Evolutionary conservation across 1,284 basidiomycete species (phyloP).

Genomic region (Ganoderma sinense): DNA sequence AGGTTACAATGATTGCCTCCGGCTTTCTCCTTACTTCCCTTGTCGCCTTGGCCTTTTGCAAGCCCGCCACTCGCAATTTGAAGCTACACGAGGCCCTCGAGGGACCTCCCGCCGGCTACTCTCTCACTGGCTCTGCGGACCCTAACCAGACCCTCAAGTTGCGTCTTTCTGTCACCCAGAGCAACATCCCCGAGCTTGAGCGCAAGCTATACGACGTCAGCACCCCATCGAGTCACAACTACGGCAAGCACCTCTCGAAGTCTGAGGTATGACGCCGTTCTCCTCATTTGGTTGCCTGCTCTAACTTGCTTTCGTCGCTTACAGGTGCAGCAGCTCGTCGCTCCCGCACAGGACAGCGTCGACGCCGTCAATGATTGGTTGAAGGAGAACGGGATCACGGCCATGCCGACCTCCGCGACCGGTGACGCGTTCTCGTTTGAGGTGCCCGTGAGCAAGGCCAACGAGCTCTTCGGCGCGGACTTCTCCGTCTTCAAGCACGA

Average conservation of each 20-base stretch:
- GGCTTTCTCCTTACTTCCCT: conserved; percentile 35
- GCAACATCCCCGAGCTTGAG: conserved; percentile 45
- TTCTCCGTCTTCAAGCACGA: conserved; percentile 49
- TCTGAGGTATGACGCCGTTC: conserved; percentile 37
- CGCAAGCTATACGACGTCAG: conserved; percentile 44
- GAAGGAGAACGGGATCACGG: conserved; percentile 42
- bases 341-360: conserved; percentile 44
- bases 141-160: conserved; percentile 39
- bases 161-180: conserved; percentile 44
- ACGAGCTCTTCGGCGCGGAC: conserved; percentile 46
- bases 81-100: conserved; percentile 39
- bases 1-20: conserved; percentile 32
- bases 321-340: conserved; percentile 48
- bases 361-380: conserved; percentile 48
- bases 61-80: conserved; percentile 37
- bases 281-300: not conserved
- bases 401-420: conserved; percentile 40
- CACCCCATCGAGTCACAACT: conserved; percentile 42
- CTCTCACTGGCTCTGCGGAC: conserved; percentile 35
- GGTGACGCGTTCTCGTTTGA: conserved; percentile 52
- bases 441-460: conserved; percentile 48
- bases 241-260: conserved; percentile 44
- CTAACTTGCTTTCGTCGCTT: not conserved
- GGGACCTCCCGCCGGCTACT: conserved; percentile 39
- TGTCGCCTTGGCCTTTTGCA: conserved; percentile 35